Conservation (phyloP, 345 rosid genomes). For the Camelina hispida region DNA sequence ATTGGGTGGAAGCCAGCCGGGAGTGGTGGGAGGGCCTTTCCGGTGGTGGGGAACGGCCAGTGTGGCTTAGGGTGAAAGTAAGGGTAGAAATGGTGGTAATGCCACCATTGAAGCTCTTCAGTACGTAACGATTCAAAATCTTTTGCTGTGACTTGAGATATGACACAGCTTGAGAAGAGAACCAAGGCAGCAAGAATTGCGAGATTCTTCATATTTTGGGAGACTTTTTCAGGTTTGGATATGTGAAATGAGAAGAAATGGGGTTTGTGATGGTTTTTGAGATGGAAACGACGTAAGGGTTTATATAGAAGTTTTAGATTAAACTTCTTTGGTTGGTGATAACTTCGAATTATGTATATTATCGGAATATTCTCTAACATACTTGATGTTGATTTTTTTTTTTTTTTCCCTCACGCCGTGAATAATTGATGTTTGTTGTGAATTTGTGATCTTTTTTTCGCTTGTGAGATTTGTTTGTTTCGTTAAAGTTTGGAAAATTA, state of each 20-base stretch:
- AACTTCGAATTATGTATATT: conserved; percentile 2
- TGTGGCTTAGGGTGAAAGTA: conserved; percentile 31
- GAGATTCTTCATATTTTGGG: conserved; percentile 33
- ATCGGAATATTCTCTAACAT: conserved; percentile 26
- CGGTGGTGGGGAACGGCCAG: conserved; percentile 29
- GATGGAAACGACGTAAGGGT: conserved; percentile 9
- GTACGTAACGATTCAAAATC: neutral
- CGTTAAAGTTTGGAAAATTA: neutral
- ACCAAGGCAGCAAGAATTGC: conserved; percentile 1
- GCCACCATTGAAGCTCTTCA: conserved; percentile 36
- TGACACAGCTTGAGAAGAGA: conserved; percentile 26
- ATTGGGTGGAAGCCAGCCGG: conserved; percentile 29
- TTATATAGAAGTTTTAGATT: conserved; percentile 27
- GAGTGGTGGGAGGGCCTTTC: conserved; percentile 38
- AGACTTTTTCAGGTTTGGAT: neutral
- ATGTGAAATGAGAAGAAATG: conserved; percentile 10
- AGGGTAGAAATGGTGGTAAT: conserved; percentile 27
- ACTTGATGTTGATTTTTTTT: neutral
- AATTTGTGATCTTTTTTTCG: neutral
- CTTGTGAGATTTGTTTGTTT: neutral
- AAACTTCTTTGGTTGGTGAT: neutral
- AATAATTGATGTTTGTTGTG: conserved; percentile 18
- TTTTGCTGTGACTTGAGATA: conserved; percentile 27
- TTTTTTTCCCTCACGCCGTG: neutral
- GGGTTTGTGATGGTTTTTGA: conserved; percentile 14